These are phyloP conservation scores for Biancaea sappan DNA, from an alignment of 306 rosid species.

Conservation along the genomic window DNA sequence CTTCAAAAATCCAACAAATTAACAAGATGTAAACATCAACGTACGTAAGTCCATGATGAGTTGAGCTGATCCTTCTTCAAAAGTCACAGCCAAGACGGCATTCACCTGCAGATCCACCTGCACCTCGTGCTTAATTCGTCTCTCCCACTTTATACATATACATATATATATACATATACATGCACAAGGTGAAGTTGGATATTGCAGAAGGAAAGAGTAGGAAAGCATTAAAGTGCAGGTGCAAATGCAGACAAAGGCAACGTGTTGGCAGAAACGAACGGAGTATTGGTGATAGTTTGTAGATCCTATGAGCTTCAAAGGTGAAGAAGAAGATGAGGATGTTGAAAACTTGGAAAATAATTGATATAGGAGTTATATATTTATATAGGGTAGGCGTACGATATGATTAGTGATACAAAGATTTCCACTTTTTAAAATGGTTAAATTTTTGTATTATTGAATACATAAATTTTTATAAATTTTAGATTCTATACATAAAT, in stretches of 20 bases:
- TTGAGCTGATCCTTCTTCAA: no score
- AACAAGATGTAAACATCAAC: no score
- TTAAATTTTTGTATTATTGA: no score
- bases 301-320: no score
- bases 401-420: no score
- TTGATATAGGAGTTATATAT: neutral
- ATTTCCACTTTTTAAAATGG: no score
- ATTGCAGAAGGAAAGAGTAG: neutral
- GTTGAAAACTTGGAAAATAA: neutral
- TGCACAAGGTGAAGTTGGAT: neutral
- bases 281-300: no score
- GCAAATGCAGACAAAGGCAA: conserved; percentile 86
- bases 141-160: neutral
- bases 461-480: no score
- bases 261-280: conserved; percentile 53
- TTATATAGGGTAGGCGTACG: conserved; percentile 1
- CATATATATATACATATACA: neutral
- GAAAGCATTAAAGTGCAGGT: conserved; percentile 67
- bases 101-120: conserved; percentile 75
- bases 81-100: conserved; percentile 61
- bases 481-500: no score
- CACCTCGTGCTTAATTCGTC: conserved; percentile 44
- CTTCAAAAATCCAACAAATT: no score
- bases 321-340: neutral
- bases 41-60: no score